Percentiles rank a stretch among this genome's conserved stretches.
phyloP scores from a whole-genome alignment of 2,329 filamentous ascomycete species.

The Claviceps monticola region DNA sequence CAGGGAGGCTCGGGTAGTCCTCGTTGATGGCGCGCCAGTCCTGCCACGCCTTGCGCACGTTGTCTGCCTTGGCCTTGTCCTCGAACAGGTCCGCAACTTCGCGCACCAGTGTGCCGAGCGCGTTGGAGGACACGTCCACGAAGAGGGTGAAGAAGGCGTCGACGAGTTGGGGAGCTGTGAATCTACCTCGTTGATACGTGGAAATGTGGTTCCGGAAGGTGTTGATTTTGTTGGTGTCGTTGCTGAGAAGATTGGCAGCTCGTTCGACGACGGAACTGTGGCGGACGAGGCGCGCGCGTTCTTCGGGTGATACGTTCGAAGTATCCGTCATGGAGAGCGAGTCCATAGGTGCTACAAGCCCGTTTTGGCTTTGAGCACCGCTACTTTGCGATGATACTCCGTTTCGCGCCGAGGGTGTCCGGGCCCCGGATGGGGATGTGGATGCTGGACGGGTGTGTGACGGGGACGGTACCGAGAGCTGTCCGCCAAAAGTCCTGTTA shows the following conservation, averaged over 20 bases:
- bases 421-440: conserved; percentile 2
- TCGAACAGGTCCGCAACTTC: conserved; percentile 92
- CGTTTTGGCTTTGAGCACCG: conserved; percentile 5
- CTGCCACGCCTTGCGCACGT: conserved; percentile 73
- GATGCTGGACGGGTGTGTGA: neutral
- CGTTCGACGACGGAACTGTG: conserved; percentile 79
- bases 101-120: conserved; percentile 77
- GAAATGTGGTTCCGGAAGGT: conserved; percentile 73
- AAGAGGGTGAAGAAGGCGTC: conserved; percentile 83
- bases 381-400: conserved; percentile 1
- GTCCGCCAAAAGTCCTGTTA: conserved; percentile 71
- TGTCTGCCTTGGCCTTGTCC: conserved; percentile 57
- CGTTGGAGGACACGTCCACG: conserved; percentile 58
- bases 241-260: conserved; percentile 65
- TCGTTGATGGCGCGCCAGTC: conserved; percentile 94
- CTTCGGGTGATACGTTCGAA: conserved; percentile 51
- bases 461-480: conserved; percentile 41
- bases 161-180: conserved; percentile 63
- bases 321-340: conserved; percentile 37
- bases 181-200: conserved; percentile 54
- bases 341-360: conserved; percentile 26
- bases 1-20: conserved; percentile 81
- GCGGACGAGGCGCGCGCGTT: conserved; percentile 65
- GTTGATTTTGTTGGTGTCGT: conserved; percentile 59
- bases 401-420: conserved; percentile 10